Base-by-base conservation (phyloP, 768 basidiomycete species). In the Lentinula boryana region DNA sequence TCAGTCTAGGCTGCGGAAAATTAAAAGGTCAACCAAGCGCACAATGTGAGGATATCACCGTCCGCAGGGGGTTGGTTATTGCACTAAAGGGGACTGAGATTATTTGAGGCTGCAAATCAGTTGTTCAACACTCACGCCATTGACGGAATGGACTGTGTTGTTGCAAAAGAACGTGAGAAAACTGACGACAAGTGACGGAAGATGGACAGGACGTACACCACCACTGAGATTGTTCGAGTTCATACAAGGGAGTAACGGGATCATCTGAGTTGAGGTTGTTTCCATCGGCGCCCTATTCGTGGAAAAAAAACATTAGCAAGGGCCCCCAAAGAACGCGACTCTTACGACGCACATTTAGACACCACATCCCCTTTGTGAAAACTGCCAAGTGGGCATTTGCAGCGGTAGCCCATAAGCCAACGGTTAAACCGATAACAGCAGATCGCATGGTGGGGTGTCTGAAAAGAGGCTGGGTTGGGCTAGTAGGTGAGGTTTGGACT, bases 351-450 rank as follows among this genome's bases (percentile, higher is more conserved):
- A 62, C 61, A 60, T 63, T 60, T 33, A 53, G 4, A 38, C 62
- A 63, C 50, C 58, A 63, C 51, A 62, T 58, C 41, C 61, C 63
- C 60, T 61, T 63, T 40, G 64, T 40, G 21, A 59, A 63, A 23
- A 58, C 36, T 43, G 56, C 59, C 35, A 49, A 62, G 27, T 68
- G 70, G 51, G 67, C 63, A 16, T 63, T 64, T 48, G 55, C 43
- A 51, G 62, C 66, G 38, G 69, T 31, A 70, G 56, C 38, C 36
- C 31, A 55, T 9, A 50, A 12, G 18, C 44, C 58, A 31, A 38
- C 40, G 21, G n/a, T 60, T 52, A 43, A 9, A 18, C 38, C 48
- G 23, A 60, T 36, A 48, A 31, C 31, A 31, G 46, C 15, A 49
- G 57, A 58, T 18, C 44, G 43, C 57, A 58, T 58, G 23, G n/a